Base-by-base conservation (phyloP, 176 grass and related monocot genomes). In the Carex parvula region DNA sequence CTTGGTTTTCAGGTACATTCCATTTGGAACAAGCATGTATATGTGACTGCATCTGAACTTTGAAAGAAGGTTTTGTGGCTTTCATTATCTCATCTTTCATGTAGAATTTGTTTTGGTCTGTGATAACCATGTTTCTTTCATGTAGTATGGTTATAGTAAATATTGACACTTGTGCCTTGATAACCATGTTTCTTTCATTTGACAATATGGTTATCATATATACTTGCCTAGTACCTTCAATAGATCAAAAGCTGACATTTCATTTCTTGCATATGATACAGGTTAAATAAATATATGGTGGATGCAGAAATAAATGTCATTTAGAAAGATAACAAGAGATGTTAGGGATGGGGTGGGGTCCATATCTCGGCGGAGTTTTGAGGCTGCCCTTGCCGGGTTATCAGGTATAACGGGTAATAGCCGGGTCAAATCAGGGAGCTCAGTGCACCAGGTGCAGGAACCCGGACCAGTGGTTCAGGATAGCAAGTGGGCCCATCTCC, bases 251-350 rank as follows among this genome's bases (percentile, higher is more conserved):
- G 76, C 41, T 84, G 48, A 53, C 60, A 70, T 26, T 26, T 35
- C 21, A 4, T 41, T 22, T 80, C 48, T 85, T 80, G 62, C 46
- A 86, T 92, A 87, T 85, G 21, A 78, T 8, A 18, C 53, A 78
- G 73, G 73, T 57, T 57, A 13, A 18, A 78, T 78, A 78, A 85
- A 60, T 50, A 73, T 57, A 77, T 61, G 69, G 76, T 41, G 54
- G 26, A 29, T 84, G 60, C 68, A 60, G 17, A 68, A n/a, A 21
- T 89, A 91, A 85, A 96, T 99, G 97, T 96, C 97, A 30, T 96
- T 99, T 56, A 93, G 88, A 59, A 99, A 94, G 84, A 96, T 99
- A 82, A 90, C 91, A 72, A 93, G 88, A 37, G 97, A 99, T 93
- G 91, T 93, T 56, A 90, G 91, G 84, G 95, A 98, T 89, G 86